Evolutionary conservation across 1,284 basidiomycete genomes (phyloP).

Genomic region (Stereum hirsutum): DNA sequence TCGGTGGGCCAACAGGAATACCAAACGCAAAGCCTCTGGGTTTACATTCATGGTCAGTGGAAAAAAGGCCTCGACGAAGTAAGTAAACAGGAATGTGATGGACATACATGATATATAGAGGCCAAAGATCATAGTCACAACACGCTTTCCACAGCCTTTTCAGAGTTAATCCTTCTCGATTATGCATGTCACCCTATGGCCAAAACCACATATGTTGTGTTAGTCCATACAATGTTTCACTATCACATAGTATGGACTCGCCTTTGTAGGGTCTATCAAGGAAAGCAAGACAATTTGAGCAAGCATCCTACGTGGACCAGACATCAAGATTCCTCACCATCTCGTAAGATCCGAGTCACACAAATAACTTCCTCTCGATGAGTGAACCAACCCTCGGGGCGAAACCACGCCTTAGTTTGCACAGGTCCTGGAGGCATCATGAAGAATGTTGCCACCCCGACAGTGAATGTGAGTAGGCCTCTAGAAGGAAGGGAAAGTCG

Average conservation of each 20-base stretch:
- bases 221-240: conserved; percentile 15
- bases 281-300: too few species aligned
- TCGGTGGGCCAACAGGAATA: conserved; percentile 40
- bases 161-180: conserved; percentile 54
- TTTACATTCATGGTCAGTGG: not conserved
- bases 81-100: too few species aligned
- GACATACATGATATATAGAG: conserved; percentile 50
- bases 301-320: too few species aligned
- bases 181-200: conserved; percentile 61
- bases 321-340: too few species aligned
- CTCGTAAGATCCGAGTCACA: conserved; percentile 51
- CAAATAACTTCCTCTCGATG: conserved; percentile 45
- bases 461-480: conserved; percentile 39
- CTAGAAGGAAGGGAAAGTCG: conserved; percentile 15
- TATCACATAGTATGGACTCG: too few species aligned
- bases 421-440: conserved; percentile 63
- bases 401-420: conserved; percentile 58
- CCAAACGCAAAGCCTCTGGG: conserved; percentile 31
- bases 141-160: conserved; percentile 47
- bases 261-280: conserved; percentile 65
- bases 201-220: not conserved
- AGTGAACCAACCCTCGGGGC: conserved; percentile 66
- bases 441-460: conserved; percentile 59
- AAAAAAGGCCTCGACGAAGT: conserved; percentile 16
- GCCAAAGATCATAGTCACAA: conserved; percentile 64